A percentile compares a stretch with the other conserved stretches of the same genome.
These are phyloP conservation scores for Lumnitzera littorea DNA, from an alignment of 345 rosid species.

Conservation along the genomic window DNA sequence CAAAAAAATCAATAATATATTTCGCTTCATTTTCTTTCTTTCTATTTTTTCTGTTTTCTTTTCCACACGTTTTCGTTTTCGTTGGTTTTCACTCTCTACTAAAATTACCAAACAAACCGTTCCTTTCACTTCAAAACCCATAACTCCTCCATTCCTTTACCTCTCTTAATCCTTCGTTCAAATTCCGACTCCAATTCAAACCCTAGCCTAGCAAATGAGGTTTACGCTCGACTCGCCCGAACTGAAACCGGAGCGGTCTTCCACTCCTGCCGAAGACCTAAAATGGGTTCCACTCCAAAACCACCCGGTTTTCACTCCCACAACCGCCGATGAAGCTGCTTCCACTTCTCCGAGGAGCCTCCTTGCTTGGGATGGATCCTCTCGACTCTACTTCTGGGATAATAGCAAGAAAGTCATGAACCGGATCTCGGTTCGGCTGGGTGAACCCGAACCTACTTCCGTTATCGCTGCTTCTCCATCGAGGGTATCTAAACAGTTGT, in stretches of 20 bases:
- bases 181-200: too few relatives aligned
- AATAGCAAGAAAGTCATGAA: slow-evolving; percentile 45
- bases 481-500: slow-evolving; percentile 35
- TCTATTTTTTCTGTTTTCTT: too few relatives aligned
- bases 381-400: slow-evolving; percentile 80
- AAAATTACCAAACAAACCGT: too few relatives aligned
- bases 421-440: slow-evolving; percentile 70
- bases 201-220: slow-evolving; percentile 30
- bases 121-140: too few relatives aligned
- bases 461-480: slow-evolving; percentile 73
- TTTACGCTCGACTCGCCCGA: slow-evolving; percentile 44
- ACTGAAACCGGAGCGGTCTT: slow-evolving; percentile 23
- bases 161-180: too few relatives aligned
- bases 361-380: slow-evolving; percentile 83
- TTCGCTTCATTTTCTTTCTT: too few relatives aligned
- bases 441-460: slow-evolving; percentile 77
- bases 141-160: too few relatives aligned
- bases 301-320: slow-evolving; percentile 58
- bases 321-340: slow-evolving; percentile 1
- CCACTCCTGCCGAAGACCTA: slow-evolving; percentile 42
- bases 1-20: too few relatives aligned
- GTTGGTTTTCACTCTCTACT: too few relatives aligned
- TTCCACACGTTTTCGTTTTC: too few relatives aligned
- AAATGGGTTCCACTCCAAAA: slow-evolving; percentile 70
- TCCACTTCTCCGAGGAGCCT: slow-evolving; percentile 35